Conservation (phyloP, 2,329 filamentous ascomycete species). For the Epichloe sp. region DNA sequence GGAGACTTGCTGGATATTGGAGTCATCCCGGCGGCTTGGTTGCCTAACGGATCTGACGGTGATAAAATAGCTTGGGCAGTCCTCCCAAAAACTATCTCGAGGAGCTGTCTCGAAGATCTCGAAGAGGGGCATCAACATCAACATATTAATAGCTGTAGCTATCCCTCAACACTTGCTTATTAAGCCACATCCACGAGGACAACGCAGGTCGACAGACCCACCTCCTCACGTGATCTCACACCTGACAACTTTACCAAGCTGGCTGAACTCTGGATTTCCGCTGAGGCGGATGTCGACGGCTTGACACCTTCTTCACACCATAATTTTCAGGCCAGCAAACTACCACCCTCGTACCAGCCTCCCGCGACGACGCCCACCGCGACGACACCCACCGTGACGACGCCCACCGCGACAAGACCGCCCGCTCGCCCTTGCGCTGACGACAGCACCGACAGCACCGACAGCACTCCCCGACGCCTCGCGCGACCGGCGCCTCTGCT, state of each 20-base stretch:
- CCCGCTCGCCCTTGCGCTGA: not conserved
- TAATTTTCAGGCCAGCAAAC: slow-evolving; percentile 15
- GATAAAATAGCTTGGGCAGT: not conserved
- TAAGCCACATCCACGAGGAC: not conserved
- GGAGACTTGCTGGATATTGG: not conserved
- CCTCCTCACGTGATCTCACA: not conserved
- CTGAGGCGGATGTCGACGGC: slow-evolving; percentile 4
- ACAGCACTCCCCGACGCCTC: slow-evolving; percentile 1
- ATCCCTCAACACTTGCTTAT: not conserved
- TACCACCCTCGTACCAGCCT: slow-evolving; percentile 4
- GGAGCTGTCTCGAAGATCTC: not conserved
- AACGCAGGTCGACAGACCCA: not conserved
- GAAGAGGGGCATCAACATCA: not conserved
- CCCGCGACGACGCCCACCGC: slow-evolving; percentile 1
- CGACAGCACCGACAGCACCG: not conserved
- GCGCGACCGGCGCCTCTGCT: slow-evolving; percentile 5
- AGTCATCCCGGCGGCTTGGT: not conserved
- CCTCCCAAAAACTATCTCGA: not conserved
- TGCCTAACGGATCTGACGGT: not conserved
- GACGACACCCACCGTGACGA: not conserved
- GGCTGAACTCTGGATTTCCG: slow-evolving; percentile 6
- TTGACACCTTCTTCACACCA: slow-evolving; percentile 14
- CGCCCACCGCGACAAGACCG: not conserved
- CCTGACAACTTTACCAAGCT: not conserved
- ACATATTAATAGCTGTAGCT: too few relatives aligned